These are phyloP conservation scores for Fusarium agapanthi DNA, from an alignment of 2,329 filamentous ascomycete genomes.

Conservation along the genomic window DNA sequence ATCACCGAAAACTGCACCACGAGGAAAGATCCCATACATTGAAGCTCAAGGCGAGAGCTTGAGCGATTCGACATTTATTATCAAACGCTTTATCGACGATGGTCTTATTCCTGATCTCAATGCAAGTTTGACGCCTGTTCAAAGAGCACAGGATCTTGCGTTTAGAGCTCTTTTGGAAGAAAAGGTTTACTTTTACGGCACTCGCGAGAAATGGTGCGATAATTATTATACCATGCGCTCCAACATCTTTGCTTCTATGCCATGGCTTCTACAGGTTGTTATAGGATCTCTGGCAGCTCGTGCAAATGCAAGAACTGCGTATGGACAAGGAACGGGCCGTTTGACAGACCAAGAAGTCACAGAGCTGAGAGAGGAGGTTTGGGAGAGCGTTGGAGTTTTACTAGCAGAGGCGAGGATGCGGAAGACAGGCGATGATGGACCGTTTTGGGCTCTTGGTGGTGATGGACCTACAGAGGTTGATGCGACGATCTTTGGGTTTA, in stretches of 20 bases:
- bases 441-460: constrained; percentile 68
- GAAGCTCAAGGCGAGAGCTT: constrained; percentile 48
- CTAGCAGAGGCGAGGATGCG: constrained; percentile 49
- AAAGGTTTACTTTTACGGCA: constrained; percentile 66
- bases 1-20: constrained; percentile 56
- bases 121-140: constrained; percentile 45
- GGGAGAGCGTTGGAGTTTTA: constrained; percentile 59
- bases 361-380: constrained; percentile 58
- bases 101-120: constrained; percentile 60
- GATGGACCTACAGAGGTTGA: constrained; percentile 65
- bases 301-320: constrained; percentile 52
- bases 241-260: constrained; percentile 56
- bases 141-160: constrained; percentile 59
- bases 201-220: constrained; percentile 64
- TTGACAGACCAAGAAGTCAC: constrained; percentile 60
- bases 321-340: constrained; percentile 65
- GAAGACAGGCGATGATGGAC: constrained; percentile 37
- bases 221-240: constrained; percentile 69
- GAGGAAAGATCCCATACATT: constrained; percentile 69
- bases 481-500: constrained; percentile 65
- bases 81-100: constrained; percentile 51
- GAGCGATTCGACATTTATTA: constrained; percentile 66
- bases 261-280: constrained; percentile 60
- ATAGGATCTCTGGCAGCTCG: constrained; percentile 61
- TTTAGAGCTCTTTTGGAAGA: constrained; percentile 67